Evolutionary conservation across 2,329 filamentous ascomycete species (phyloP), one percentile per base, ranked within the genome.

Genomic region (Scedosporium minutisporum): DNA sequence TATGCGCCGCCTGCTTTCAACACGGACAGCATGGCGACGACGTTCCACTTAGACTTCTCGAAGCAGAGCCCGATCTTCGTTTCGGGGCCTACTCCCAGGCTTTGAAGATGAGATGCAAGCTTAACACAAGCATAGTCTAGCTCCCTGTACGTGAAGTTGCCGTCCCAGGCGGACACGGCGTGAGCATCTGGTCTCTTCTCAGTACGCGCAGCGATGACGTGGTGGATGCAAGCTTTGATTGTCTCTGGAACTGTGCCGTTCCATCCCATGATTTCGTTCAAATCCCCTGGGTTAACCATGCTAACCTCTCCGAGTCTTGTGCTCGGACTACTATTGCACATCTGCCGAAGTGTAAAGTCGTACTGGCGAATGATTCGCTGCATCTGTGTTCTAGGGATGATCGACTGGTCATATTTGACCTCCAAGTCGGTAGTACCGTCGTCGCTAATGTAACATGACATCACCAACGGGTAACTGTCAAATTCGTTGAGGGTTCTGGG

Each of bases 121-220:
- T 0, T 62, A 6, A 18, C 65, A 60, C 25, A 69, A 6, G 16
- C 16, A 14, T 9, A 9, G 23, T 60, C 58, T 14, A 80, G 68
- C 21, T 80, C 72, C 62, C 67, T 57, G 62, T 78, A 80, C 10
- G 76, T 78, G 51, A 79, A 72, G 16, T 67, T 64, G 16, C 75
- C 78, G 64, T 80, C 78, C 77, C 77, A 80, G 0, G 78, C 76
- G n/a, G 74, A 68, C 16, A 80, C 71, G 1, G 79, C 78, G 0
- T 69, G 66, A 0, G 71, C 65, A 7, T 67, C 61, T 0, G 77
- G 76, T 2, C 70, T 65, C n/a, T 67, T 65, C 3, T 58, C 63
- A 21, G 74, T 74, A 55, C 75, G 74, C 33, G 74, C 71, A 1
- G 72, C 71, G 12, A 80, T 69, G 57, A 75, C 66, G 38, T 78